Percentiles rank a stretch among this genome's conserved stretches.
phyloP scores from a whole-genome alignment of 192 early-diverging fungal genomes.

The Mortierella claussenii region DNA sequence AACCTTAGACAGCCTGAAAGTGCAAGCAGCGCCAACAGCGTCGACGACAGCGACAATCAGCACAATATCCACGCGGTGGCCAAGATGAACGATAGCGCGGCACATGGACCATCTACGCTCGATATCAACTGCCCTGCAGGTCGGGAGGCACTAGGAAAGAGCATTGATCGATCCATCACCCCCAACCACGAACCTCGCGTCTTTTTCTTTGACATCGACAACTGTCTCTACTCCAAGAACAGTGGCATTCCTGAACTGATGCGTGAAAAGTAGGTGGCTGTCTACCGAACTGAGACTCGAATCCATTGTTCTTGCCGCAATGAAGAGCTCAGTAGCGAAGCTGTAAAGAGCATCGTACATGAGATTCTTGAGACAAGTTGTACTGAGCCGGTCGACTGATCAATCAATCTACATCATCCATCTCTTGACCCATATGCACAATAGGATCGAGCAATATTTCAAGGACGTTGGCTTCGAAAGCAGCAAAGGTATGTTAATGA shows the following conservation, averaged over 20 bases:
- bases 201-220: slow-evolving; percentile 87
- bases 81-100: neutral
- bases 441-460: slow-evolving; percentile 71
- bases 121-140: slow-evolving; percentile 10
- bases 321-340: no score
- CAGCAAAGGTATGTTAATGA: slow-evolving; percentile 16
- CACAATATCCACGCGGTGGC: no score
- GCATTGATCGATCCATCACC: slow-evolving; percentile 32
- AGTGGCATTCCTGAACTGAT: slow-evolving; percentile 65
- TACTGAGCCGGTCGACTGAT: no score
- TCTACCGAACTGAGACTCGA: no score
- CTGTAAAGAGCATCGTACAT: neutral
- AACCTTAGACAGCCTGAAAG: neutral
- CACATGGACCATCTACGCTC: slow-evolving; percentile 9
- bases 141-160: slow-evolving; percentile 9
- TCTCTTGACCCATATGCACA: no score
- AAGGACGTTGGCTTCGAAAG: slow-evolving; percentile 64
- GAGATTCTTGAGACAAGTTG: neutral
- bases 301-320: neutral
- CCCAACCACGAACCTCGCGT: slow-evolving; percentile 57
- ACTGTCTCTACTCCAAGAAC: slow-evolving; percentile 73
- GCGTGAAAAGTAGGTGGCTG: slow-evolving; percentile 59
- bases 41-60: neutral
- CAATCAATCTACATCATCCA: no score
- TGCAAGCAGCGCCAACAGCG: neutral